Conservation (phyloP, 306 rosid species). For the Carpinus fangiana region DNA sequence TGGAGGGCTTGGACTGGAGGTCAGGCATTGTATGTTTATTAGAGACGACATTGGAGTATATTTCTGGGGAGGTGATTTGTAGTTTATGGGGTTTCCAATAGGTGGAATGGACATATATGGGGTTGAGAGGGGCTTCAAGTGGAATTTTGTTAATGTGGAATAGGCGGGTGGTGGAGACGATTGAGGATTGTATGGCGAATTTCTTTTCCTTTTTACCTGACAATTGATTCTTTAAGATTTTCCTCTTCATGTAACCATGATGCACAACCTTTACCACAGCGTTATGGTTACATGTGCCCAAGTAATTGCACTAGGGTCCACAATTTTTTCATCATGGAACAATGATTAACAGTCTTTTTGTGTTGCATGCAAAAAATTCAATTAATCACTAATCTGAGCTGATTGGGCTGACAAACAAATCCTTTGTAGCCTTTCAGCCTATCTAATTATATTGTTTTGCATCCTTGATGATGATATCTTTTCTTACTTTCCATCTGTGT, state of each 20-base stretch:
- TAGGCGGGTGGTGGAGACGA: too few relatives aligned
- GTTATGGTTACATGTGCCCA: background rate
- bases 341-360: background rate
- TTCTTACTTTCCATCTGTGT: background rate
- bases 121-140: too few relatives aligned
- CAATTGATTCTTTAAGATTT: conserved; percentile 6
- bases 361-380: background rate
- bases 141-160: too few relatives aligned
- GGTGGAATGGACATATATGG: too few relatives aligned
- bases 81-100: too few relatives aligned
- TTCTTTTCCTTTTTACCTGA: background rate
- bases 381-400: background rate
- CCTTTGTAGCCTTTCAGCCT: background rate
- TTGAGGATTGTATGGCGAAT: too few relatives aligned
- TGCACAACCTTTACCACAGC: background rate
- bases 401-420: background rate
- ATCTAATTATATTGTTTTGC: background rate
- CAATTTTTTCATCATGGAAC: conserved; percentile 15
- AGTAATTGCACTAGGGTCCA: background rate
- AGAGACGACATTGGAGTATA: too few relatives aligned
- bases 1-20: too few relatives aligned
- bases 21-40: too few relatives aligned
- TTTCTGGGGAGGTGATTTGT: too few relatives aligned
- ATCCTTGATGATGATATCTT: background rate
- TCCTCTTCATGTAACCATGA: conserved; percentile 9